A percentile compares a stretch with the other conserved stretches of the same genome.
Evolutionary conservation across 805 yeast genomes (phyloP).

Genomic region (Starmera pachycereana): DNA sequence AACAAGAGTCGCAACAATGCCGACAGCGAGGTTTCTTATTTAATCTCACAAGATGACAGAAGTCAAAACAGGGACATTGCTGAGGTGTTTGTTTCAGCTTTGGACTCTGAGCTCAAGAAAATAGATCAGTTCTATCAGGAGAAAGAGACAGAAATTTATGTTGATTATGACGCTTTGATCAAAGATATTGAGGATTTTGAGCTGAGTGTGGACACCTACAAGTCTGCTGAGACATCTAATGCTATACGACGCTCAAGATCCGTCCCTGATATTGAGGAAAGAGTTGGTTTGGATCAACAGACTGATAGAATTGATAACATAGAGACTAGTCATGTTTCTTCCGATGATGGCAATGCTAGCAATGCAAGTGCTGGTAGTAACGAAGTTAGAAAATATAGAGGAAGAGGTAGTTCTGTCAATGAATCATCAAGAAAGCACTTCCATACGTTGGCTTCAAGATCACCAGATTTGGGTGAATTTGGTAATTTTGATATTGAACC

Average conservation of each 20-base stretch:
- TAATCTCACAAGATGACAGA: conserved; percentile 21
- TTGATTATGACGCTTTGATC: conserved; percentile 43
- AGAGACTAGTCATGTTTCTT: conserved; percentile 9
- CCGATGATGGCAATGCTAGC: not conserved
- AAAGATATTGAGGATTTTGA: conserved; percentile 59
- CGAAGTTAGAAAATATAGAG: conserved; percentile 1
- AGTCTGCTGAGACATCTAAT: too few relatives aligned
- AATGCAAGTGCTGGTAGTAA: conserved; percentile 1
- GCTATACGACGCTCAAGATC: too few relatives aligned
- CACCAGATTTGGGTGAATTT: conserved; percentile 18
- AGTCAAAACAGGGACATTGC: conserved; percentile 35
- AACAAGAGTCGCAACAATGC: conserved; percentile 5
- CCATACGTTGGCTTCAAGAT: conserved; percentile 8
- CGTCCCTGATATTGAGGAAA: too few relatives aligned
- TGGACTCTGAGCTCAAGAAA: conserved; percentile 68
- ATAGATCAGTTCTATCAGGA: conserved; percentile 63
- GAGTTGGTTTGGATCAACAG: too few relatives aligned
- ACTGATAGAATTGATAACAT: too few relatives aligned
- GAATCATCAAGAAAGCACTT: conserved; percentile 11
- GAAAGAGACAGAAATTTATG: conserved; percentile 51
- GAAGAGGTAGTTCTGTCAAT: conserved; percentile 15
- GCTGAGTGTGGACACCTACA: not conserved
- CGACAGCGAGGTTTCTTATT: conserved; percentile 17
- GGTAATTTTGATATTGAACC: conserved; percentile 11
- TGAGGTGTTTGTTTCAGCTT: conserved; percentile 53